Evolutionary conservation across 192 early-diverging fungal genomes (phyloP), one percentile per base, ranked within the genome.

Genomic region (Geosiphon pyriformis): DNA sequence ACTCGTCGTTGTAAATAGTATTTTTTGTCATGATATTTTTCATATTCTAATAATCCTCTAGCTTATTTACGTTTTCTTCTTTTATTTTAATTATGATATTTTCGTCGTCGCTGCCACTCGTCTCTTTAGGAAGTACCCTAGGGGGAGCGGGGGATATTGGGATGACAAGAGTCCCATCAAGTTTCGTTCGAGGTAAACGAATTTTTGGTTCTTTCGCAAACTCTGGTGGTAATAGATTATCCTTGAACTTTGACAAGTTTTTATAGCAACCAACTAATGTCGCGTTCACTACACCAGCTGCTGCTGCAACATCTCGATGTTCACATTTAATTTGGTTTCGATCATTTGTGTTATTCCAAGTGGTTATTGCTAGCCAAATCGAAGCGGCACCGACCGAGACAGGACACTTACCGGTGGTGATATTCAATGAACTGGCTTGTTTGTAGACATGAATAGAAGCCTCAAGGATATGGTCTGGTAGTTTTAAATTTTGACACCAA

Each of bases 401-500:
- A 0, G 85, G 85, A 58, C 83, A 84, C 58, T 85, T 85, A 12
- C 85, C 85, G 33, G 84, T 83, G 2, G 83, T 83, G 50, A 85
- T 70, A 27, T 79, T 83, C 73, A 82, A 35, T 3, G 66, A 65
- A 54, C 84, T 85, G 2, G 85, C 85, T 6, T 81, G 78, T 33
- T 77, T 82, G 27, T 83, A 82, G 0, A 85, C 80, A 32, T 70
- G 72, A 0, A 78, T 69, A 0, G 85, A 82, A 0, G 81, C 82
- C 7, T 60, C 69, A 1, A 80, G 75, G 12, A 87, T 78, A 66
- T 80, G 78, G 4, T 30, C 11, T 1, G 83, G 81, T 17, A 87
- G 68, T 20, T 78, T 77, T 30, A 87, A 53, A 11, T 79, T 80
- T 23, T 80, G 62, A 70, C 82, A 85, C 85, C 84, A 85, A 1